Conservation (phyloP, 1,139 yeast genomes). For the Candida smagusa region DNA sequence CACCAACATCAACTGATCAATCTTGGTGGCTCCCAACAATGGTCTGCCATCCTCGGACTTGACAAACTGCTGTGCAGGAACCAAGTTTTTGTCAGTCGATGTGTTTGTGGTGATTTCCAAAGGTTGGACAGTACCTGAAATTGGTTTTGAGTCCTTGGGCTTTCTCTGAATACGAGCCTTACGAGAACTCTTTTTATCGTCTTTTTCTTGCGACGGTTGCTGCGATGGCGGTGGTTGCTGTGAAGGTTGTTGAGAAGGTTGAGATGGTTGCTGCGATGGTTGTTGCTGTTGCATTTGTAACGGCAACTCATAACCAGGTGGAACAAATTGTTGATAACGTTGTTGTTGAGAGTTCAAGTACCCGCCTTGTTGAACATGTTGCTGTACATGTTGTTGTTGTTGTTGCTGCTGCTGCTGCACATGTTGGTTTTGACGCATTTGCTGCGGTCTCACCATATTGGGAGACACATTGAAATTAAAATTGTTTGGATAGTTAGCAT, state of each 20-base stretch:
- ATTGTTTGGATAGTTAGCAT: background rate
- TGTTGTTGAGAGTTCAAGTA: constrained; percentile 10
- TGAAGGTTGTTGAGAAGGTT: constrained; percentile 3
- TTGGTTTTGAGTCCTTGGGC: constrained; percentile 6
- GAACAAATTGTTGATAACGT: constrained; percentile 12
- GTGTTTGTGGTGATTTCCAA: constrained; percentile 7
- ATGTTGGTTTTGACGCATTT: constrained; percentile 2
- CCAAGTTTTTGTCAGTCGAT: constrained; percentile 19
- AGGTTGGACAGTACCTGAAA: constrained; percentile 5
- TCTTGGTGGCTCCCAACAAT: constrained; percentile 78
- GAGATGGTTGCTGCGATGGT: constrained; percentile 5
- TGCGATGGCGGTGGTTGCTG: constrained; percentile 2
- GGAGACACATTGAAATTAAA: too few species aligned
- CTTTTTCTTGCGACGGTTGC: constrained; percentile 5
- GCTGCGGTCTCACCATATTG: background rate
- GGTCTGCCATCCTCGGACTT: constrained; percentile 62
- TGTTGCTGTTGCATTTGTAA: constrained; percentile 4
- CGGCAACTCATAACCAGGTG: constrained; percentile 9
- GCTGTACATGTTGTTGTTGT: constrained; percentile 5
- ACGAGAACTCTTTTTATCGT: constrained; percentile 1
- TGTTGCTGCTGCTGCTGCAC: constrained; percentile 6
- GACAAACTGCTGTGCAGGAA: constrained; percentile 46
- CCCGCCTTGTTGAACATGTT: constrained; percentile 3
- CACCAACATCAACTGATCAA: constrained; percentile 85
- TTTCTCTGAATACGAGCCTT: constrained; percentile 1